Base-by-base conservation (phyloP, 306 rosid species). In the Quercus gilva region DNA sequence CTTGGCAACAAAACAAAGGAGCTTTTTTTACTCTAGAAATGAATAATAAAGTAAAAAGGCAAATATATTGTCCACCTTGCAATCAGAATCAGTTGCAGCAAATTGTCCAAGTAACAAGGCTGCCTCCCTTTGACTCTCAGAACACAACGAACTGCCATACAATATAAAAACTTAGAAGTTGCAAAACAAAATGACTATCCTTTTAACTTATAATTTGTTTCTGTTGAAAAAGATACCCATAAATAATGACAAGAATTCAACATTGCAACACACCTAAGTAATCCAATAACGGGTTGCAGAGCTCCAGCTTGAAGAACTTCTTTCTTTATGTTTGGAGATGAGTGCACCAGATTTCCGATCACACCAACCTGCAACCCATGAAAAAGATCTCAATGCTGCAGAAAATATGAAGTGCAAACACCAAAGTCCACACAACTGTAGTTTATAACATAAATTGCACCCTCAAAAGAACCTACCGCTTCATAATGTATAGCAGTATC, bases 71-170 rank as follows among this genome's bases (percentile, higher is more conserved):
- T 73, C 76, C 81, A 93, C 99, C 96, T 95, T 95, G 83, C 99
- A 93, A 80, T 93, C 99, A 41, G 98, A 95, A 89, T 95, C 99
- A 49, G 99, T 95, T 51, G 99, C 98, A 26, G 99, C 99, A 78
- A 95, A 95, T 81, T 95, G 99, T 69, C 99, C 99, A 83, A 95
- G 96, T 81, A 95, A 89, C 88, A 95, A 85, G 73, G 99, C 99
- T 26, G 99, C 99, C 81, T 95, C 99, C 80, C 99, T 90, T 90
- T 90, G 98, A 86, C 99, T 95, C 88, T 95, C 99, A 45, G 94
- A 88, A 88, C 99, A 95, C 89, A 94, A 86, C 29, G 99, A 95
- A 82, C 99, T 95, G 84, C 80, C 75, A 71, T 57, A 76, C 68
- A 79, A 77, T 63, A 72, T 72, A 80, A 80, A 29, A 73, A 28